phyloP scores from a whole-genome alignment of 495 filamentous ascomycete species.

The Neurospora sp. region DNA sequence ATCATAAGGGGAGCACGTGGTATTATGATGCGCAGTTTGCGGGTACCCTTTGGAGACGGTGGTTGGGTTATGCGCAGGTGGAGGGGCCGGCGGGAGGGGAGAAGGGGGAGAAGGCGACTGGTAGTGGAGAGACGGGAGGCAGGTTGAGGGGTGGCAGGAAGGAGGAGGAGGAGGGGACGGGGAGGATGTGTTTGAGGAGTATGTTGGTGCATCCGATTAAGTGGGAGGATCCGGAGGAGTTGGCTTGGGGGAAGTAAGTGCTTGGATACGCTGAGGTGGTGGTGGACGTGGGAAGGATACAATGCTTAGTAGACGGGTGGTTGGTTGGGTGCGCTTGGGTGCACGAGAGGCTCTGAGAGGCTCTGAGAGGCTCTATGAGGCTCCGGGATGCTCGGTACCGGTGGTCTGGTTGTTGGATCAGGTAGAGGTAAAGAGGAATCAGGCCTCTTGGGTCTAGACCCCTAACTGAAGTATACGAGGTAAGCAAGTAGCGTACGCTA shows the following conservation, averaged over 20 bases:
- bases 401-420: not conserved
- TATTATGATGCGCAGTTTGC: conserved; percentile 89
- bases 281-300: too few species aligned
- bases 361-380: not conserved
- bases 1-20: conserved; percentile 83
- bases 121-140: conserved; percentile 39
- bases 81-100: conserved; percentile 18
- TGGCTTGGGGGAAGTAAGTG: conserved; percentile 10
- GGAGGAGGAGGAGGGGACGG: conserved; percentile 53
- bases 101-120: conserved; percentile 57
- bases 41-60: conserved; percentile 73
- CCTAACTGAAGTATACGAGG: not conserved
- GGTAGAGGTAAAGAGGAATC: not conserved
- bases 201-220: conserved; percentile 94
- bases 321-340: not conserved
- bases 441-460: not conserved
- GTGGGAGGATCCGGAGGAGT: conserved; percentile 37
- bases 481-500: not conserved
- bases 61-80: conserved; percentile 71
- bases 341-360: not conserved
- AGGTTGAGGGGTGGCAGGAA: conserved; percentile 54
- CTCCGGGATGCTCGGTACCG: not conserved
- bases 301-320: too few species aligned
- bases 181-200: conserved; percentile 79
- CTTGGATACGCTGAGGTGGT: too few species aligned